Percentiles rank a stretch among this genome's conserved stretches.
phyloP scores from a whole-genome alignment of 2,329 filamentous ascomycete genomes.

The Diaporthe batatas region DNA sequence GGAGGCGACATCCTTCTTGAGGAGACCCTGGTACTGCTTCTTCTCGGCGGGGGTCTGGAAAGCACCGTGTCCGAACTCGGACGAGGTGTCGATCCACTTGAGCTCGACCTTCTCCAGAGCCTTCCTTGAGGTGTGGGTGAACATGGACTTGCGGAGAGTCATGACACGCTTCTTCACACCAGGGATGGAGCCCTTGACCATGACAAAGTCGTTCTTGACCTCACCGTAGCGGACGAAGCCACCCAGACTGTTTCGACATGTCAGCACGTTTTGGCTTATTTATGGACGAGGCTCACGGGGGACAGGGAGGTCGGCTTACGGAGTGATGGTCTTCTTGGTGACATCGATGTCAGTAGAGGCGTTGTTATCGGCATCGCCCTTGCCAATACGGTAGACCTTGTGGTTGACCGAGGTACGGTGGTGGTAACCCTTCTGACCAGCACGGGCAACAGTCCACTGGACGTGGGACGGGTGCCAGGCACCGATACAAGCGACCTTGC shows the following conservation, averaged over 20 bases:
- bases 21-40: slow-evolving; percentile 95
- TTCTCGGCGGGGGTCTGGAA: slow-evolving; percentile 99
- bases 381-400: slow-evolving; percentile 99
- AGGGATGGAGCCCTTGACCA: slow-evolving; percentile 97
- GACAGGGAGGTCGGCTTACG: slow-evolving; percentile 75
- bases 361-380: slow-evolving; percentile 90
- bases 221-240: slow-evolving; percentile 99
- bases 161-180: slow-evolving; percentile 99
- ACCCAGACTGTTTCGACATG: slow-evolving; percentile 77
- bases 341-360: slow-evolving; percentile 95
- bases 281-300: neutral
- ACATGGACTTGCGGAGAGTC: slow-evolving; percentile 99
- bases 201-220: slow-evolving; percentile 98
- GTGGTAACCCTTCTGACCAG: slow-evolving; percentile 99
- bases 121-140: slow-evolving; percentile 93
- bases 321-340: slow-evolving; percentile 99
- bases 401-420: slow-evolving; percentile 99
- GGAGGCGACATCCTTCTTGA: slow-evolving; percentile 92
- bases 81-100: slow-evolving; percentile 99
- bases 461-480: slow-evolving; percentile 99
- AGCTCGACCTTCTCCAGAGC: slow-evolving; percentile 99
- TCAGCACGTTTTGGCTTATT: slow-evolving; percentile 12
- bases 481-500: slow-evolving; percentile 99
- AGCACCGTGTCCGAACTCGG: slow-evolving; percentile 99
- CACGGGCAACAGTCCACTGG: slow-evolving; percentile 99